Evolutionary conservation across 108 stramenopile species (phyloP).

Genomic region (Nitzschia inconspicua): DNA sequence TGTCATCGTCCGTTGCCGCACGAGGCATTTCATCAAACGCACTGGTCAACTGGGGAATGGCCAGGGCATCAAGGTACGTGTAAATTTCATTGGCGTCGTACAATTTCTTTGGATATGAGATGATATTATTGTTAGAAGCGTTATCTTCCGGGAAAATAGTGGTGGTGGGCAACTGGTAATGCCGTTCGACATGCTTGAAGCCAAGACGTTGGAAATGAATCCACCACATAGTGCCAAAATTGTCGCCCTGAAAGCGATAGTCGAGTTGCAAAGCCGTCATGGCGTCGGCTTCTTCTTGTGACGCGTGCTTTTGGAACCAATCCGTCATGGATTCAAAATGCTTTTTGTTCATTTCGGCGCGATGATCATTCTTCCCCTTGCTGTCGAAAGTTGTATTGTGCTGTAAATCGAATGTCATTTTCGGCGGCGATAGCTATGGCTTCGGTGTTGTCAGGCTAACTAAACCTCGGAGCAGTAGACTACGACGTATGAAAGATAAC

Average conservation of each 20-base stretch:
- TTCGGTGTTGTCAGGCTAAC: no score
- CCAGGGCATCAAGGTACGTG: constrained; percentile 18
- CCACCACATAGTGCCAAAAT: constrained; percentile 28
- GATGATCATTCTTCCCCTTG: background rate
- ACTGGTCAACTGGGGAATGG: constrained; percentile 29
- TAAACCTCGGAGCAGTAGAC: no score
- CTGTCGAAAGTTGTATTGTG: background rate
- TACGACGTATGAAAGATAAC: no score
- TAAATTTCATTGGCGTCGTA: constrained; percentile 18
- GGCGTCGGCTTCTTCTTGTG: constrained; percentile 13
- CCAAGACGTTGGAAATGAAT: constrained; percentile 11
- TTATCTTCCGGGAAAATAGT: background rate
- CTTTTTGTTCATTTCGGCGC: background rate
- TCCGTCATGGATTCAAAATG: constrained; percentile 15
- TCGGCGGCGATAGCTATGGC: no score
- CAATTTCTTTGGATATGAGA: background rate
- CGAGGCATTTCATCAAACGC: constrained; percentile 4
- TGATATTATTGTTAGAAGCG: background rate
- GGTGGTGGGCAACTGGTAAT: background rate
- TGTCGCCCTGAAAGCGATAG: constrained; percentile 27
- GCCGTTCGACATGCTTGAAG: constrained; percentile 11
- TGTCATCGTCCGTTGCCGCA: background rate
- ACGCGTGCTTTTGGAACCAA: constrained; percentile 18
- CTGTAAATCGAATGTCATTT: background rate
- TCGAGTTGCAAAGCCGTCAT: constrained; percentile 30